Percentiles rank a stretch among this genome's conserved stretches.
These are phyloP conservation scores for Penicillium frequentans DNA, from an alignment of 2,329 filamentous ascomycete genomes.

Conservation along the genomic window DNA sequence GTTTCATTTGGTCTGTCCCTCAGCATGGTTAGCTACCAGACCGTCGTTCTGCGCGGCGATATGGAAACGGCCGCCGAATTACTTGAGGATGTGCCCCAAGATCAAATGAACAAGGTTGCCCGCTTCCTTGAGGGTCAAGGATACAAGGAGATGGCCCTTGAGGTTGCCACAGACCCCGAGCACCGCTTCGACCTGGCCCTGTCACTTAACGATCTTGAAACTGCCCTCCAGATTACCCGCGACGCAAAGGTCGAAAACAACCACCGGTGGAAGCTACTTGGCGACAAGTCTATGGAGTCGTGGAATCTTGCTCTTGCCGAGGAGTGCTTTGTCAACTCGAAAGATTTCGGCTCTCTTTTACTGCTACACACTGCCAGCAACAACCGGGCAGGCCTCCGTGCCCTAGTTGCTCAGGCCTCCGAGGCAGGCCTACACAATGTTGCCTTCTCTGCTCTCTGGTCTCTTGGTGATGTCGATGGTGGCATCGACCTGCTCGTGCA, in stretches of 20 bases:
- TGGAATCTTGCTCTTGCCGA: slow-evolving; percentile 90
- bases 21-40: slow-evolving; percentile 94
- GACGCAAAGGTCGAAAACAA: slow-evolving; percentile 71
- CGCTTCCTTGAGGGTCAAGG: slow-evolving; percentile 96
- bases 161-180: slow-evolving; percentile 91
- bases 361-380: slow-evolving; percentile 85
- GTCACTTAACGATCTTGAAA: slow-evolving; percentile 76
- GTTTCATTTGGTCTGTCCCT: slow-evolving; percentile 90
- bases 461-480: slow-evolving; percentile 75
- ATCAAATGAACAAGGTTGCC: slow-evolving; percentile 97
- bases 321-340: slow-evolving; percentile 89
- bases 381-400: slow-evolving; percentile 70
- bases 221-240: slow-evolving; percentile 80
- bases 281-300: slow-evolving; percentile 79
- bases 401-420: slow-evolving; percentile 72
- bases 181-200: slow-evolving; percentile 95
- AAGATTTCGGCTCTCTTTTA: slow-evolving; percentile 84
- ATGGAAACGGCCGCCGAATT: slow-evolving; percentile 88
- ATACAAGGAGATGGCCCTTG: slow-evolving; percentile 91
- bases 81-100: slow-evolving; percentile 77
- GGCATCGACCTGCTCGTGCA: slow-evolving; percentile 77
- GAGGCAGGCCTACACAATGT: slow-evolving; percentile 83
- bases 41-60: slow-evolving; percentile 87
- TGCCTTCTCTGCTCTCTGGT: slow-evolving; percentile 87
- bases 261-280: slow-evolving; percentile 98